These are phyloP conservation scores for Eucommia ulmoides DNA, from an alignment of 257 asterid species.

Conservation along the genomic window DNA sequence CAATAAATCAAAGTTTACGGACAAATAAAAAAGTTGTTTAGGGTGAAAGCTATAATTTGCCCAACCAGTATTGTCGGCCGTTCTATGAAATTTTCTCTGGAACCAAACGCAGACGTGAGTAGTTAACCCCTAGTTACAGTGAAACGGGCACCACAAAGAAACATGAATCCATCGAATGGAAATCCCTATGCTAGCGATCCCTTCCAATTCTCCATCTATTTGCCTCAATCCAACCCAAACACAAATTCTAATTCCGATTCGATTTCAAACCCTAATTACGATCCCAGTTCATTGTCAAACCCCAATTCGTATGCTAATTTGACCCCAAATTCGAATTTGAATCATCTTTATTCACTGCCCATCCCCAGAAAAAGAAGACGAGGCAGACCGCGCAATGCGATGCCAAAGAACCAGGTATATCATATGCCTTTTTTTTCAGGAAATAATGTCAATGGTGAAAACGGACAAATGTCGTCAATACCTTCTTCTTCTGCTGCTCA, in stretches of 20 bases:
- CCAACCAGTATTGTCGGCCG: no score
- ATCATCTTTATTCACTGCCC: constrained; percentile 28
- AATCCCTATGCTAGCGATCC: constrained; percentile 31
- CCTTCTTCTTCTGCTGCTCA: constrained; percentile 25
- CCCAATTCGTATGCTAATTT: constrained; percentile 15
- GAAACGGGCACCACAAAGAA: no score
- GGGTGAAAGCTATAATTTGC: no score
- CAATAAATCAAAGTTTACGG: no score
- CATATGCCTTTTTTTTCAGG: constrained; percentile 18
- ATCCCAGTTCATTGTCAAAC: constrained; percentile 12
- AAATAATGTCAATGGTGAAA: constrained; percentile 12
- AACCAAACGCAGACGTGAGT: no score
- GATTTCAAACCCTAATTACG: constrained; percentile 17
- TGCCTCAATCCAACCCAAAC: constrained; percentile 25
- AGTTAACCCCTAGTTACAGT: no score
- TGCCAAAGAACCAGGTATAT: constrained; percentile 36
- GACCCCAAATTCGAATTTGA: constrained; percentile 8
- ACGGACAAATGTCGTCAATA: constrained; percentile 18
- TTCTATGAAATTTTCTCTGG: no score
- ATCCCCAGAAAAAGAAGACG: constrained; percentile 68
- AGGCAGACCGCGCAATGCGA: constrained; percentile 54
- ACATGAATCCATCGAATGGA: no score
- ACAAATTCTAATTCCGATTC: constrained; percentile 11
- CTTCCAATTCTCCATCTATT: constrained; percentile 39
- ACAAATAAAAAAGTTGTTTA: no score